phyloP scores from a whole-genome alignment of 1,284 basidiomycete species.

The Rhodotorula sp. region DNA sequence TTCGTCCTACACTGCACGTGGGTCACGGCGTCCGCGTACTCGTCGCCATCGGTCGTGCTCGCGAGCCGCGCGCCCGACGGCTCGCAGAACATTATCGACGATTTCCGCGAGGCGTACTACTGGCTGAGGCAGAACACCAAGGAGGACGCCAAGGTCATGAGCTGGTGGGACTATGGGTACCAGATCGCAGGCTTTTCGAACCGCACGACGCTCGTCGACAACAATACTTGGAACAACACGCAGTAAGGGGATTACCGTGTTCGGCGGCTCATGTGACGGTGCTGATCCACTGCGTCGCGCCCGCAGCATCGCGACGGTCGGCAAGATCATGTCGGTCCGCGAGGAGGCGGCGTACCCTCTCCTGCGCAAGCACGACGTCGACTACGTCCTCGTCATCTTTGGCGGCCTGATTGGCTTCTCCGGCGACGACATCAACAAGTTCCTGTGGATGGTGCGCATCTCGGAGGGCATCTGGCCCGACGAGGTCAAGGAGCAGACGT shows the following conservation, averaged over 20 bases:
- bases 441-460: constrained; percentile 76
- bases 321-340: constrained; percentile 91
- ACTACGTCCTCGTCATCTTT: constrained; percentile 97
- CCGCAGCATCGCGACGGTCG: constrained; percentile 90
- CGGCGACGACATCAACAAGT: constrained; percentile 99
- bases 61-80: constrained; percentile 80
- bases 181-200: constrained; percentile 99
- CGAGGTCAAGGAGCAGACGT: constrained; percentile 91
- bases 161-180: constrained; percentile 99
- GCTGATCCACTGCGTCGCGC: constrained; percentile 43
- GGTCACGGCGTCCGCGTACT: constrained; percentile 93
- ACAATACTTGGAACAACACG: constrained; percentile 99
- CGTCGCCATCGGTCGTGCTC: constrained; percentile 95
- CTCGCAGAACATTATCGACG: constrained; percentile 92
- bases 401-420: constrained; percentile 95
- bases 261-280: background rate
- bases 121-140: constrained; percentile 97
- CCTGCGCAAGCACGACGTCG: constrained; percentile 94
- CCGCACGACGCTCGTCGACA: constrained; percentile 94
- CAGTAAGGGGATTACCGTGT: constrained; percentile 60
- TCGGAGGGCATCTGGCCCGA: constrained; percentile 99
- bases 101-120: constrained; percentile 99
- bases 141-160: constrained; percentile 90
- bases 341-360: constrained; percentile 98
- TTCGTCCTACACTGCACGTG: constrained; percentile 95